Evolutionary conservation across 2,329 filamentous ascomycete species (phyloP).

Genomic region (Aspergillus fischeri): DNA sequence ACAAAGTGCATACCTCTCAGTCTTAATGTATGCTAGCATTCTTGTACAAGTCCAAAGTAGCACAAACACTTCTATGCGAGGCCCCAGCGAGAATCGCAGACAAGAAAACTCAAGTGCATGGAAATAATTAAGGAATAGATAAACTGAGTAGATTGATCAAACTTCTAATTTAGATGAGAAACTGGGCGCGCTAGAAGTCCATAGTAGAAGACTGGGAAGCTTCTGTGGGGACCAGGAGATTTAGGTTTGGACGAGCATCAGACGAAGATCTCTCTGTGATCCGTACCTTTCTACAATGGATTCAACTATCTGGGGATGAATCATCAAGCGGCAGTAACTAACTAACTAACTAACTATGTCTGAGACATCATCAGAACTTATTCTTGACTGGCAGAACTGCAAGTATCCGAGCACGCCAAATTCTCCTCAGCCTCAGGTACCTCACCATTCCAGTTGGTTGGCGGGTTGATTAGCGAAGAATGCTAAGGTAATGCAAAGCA

Average conservation of each 20-base stretch:
- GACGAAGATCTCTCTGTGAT: background rate
- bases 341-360: no score
- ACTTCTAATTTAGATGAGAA: background rate
- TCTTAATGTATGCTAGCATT: background rate
- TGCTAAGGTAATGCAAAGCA: background rate
- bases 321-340: background rate
- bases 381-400: background rate
- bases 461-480: background rate
- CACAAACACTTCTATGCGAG: background rate
- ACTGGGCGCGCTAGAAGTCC: background rate
- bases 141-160: background rate
- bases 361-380: background rate
- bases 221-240: slow-evolving; percentile 2
- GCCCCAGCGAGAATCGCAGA: background rate
- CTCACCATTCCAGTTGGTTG: background rate
- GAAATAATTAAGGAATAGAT: background rate
- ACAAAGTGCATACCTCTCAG: background rate
- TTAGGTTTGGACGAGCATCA: background rate
- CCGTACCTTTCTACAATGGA: background rate
- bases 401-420: background rate
- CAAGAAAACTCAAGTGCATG: background rate
- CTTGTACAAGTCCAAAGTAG: background rate
- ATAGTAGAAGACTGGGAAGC: slow-evolving; percentile 3
- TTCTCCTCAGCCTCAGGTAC: background rate
- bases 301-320: background rate